Evolutionary conservation across 2,329 filamentous ascomycete species (phyloP).

Genomic region (Lithohypha guttulata): DNA sequence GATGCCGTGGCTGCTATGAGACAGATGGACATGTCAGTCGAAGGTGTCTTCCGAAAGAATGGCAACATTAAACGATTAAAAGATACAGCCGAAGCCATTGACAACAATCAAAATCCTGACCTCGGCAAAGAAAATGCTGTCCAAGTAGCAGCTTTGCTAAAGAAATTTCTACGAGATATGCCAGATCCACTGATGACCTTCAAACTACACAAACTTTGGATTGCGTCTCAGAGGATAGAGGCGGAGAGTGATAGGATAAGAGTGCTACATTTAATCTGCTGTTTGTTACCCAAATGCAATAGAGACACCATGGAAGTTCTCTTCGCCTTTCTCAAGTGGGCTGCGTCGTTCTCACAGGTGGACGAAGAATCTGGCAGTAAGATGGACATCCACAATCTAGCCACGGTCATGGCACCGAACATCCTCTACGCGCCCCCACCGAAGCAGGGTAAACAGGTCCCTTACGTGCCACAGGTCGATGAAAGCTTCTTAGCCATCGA

Average conservation of each 20-base stretch:
- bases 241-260: slow-evolving; percentile 74
- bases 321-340: slow-evolving; percentile 95
- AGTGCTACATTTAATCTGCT: slow-evolving; percentile 82
- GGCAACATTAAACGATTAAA: slow-evolving; percentile 93
- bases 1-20: slow-evolving; percentile 90
- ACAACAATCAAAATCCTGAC: slow-evolving; percentile 75
- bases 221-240: slow-evolving; percentile 76
- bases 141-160: slow-evolving; percentile 83
- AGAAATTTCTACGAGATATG: slow-evolving; percentile 88
- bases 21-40: slow-evolving; percentile 97
- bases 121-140: slow-evolving; percentile 83
- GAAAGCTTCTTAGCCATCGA: slow-evolving; percentile 91
- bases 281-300: slow-evolving; percentile 81
- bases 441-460: slow-evolving; percentile 36
- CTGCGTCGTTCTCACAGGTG: slow-evolving; percentile 90
- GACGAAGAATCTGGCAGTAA: slow-evolving; percentile 96
- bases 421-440: slow-evolving; percentile 60
- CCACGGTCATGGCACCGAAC: slow-evolving; percentile 94
- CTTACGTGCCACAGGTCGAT: slow-evolving; percentile 61
- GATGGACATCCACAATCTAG: slow-evolving; percentile 97
- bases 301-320: slow-evolving; percentile 90
- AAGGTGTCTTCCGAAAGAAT: slow-evolving; percentile 98
- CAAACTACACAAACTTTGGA: slow-evolving; percentile 85
- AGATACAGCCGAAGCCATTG: slow-evolving; percentile 75
- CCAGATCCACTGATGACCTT: slow-evolving; percentile 90